Base-by-base conservation (phyloP, 2,329 filamentous ascomycete genomes). In the Taxawa tesnikishii region DNA sequence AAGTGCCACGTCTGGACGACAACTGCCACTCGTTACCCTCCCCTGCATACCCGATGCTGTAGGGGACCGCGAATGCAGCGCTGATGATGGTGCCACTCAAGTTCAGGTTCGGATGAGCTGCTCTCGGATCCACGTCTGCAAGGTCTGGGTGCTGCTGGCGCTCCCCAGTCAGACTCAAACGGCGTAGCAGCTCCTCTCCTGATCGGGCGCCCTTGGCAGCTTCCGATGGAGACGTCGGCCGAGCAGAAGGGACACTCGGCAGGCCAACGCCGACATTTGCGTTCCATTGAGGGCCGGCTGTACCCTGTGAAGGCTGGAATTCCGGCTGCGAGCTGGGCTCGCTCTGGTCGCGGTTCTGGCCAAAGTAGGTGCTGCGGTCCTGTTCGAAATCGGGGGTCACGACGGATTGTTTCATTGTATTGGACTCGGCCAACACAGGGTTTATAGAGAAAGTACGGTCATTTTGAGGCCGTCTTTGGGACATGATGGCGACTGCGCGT, bases 1-100 rank as follows among this genome's bases (percentile, higher is more conserved):
- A 94, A 37, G 87, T 88, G 34, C 88, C 88, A 38, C 80, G 79
- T 15, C 87, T 81, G 38, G 75, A 66, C 45, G 73, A 75, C 34
- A 94, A 62, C 50, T 82, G 74, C 73, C 73, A 78, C 39, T 72
- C 64, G 14, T 61, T 60, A 11, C 65, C 63, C 28, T n/a, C n/a
- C n/a, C 62, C 52, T 19, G 62, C 59, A 42, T 67, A 68, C 15
- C 59, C 58, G 25, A 77, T 53, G 41, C 67, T 70, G 55, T 75
- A 75, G 2, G 75, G 75, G 15, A 79, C 67, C 41, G 68, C 71
- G 42, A 75, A 75, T 9, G 70, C 67, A 14, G 70, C 74, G 43
- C 72, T 76, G 48, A 79, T 77, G 40, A 79, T 59, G 36, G 68
- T 64, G 12, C 74, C 74, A 37, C 67, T 75, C 30, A 79, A 58